Base-by-base conservation (phyloP, 2,329 filamentous ascomycete genomes). In the Aspergillus fischeri region DNA sequence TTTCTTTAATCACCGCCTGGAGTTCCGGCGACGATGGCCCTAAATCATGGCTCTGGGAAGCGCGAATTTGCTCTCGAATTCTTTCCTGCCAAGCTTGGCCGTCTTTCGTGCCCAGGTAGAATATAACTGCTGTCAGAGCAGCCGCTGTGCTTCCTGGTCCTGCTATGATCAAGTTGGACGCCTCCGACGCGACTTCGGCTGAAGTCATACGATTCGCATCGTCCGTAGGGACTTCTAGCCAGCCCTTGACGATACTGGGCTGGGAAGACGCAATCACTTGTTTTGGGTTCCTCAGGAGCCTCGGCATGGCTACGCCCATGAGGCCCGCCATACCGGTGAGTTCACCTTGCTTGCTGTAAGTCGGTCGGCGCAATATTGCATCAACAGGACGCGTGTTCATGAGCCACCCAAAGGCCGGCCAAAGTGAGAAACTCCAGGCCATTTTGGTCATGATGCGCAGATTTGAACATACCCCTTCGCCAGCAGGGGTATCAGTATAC, bases 1-100 rank as follows among this genome's bases (percentile, higher is more conserved):
- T 62, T 42, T 65, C 63, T 29, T 62, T 65, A 48, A 65, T 58
- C 24, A 63, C 61, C 3, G 63, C 63, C 27, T 63, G 55, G 1
- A 65, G 51, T 17, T 57, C 53, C 3, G 51, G 32, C 3, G 61
- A 42, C 2, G 54, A 42, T 7, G 58, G 11, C 25, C 10, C 38
- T 11, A 7, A 28, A 24, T 27, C 32, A 51, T 25, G 21, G n/a
- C 3, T n/a, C 11, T 11, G 44, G 29, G 21, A 25, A 14, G 41
- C 27, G 2, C 28, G 35, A 4, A 42, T n/a, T 24, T 62, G 50
- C 8, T 35, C 38, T 11, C 60, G 61, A 9, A 63, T 45, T 10
- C 42, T 62, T 4, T 56, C 52, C 50, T 65, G 63, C 63, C 63
- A 63, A 7, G 24, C 14, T 17, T 55, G 57, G 3, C 63, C 63